A percentile compares a stretch with the other conserved stretches of the same genome.
Evolutionary conservation across 176 grass and related monocot species (phyloP).

Genomic region (bread wheat (Triticum aestivum)): IWGSC_CS_RefSeq_v2.1 NC_057799.1:635293000-635293499

Average conservation of each 20-base stretch:
- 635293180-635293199: background rate
- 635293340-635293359: background rate
- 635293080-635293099: background rate
- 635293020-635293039: background rate
- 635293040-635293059: background rate
- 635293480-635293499: background rate
- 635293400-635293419: background rate
- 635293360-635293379: no score
- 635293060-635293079: background rate
- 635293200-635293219: constrained; percentile 13
- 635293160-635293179: background rate
- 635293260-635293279: background rate
- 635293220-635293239: background rate
- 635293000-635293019: background rate
- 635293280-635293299: background rate
- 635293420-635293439: background rate
- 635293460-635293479: background rate
- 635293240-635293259: background rate
- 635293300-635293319: background rate
- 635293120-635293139: background rate
- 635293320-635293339: background rate
- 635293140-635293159: background rate
- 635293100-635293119: background rate
- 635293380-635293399: no score
- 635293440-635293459: background rate